Evolutionary conservation across 805 yeast genomes (phyloP), one percentile per base, ranked within the genome.

Genomic region (Nakazawaea sp.): DNA sequence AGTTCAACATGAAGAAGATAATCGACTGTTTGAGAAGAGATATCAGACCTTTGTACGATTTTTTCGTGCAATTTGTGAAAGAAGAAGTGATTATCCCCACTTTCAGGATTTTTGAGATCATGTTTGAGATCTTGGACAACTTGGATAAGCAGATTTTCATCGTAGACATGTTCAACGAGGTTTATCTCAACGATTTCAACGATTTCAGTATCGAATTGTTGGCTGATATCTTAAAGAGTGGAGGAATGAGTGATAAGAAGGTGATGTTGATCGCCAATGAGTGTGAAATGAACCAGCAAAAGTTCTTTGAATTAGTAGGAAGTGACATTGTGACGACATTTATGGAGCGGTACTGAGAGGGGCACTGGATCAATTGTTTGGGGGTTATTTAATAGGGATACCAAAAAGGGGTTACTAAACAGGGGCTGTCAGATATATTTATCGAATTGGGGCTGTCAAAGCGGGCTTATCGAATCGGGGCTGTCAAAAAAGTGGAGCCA

Each of bases 131-230:
- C 33, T 59, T 78, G 30, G 68, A 62, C 20, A 30, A 38, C 19
- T 24, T 32, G 26, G 53, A 70, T 47, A 57, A 61, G 3, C 58
- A 63, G 7, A 68, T 64, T n/a, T 72, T 68, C 23, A 61, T 78
- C 18, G 49, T 70, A n/a, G 64, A 53, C 19, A 66, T 72, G 38
- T 83, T 88, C 78, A 66, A 66, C 21, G 49, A 56, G 49, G 75
- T 70, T 30, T 71, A 83, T 27, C 61, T 87, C 36, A 63, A 64
- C 10, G 71, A 70, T 28, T 87, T 80, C 62, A 79, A 86, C 61
- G 88, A 86, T 53, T 78, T 89, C 41, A 88, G 95, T 0, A 59
- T 80, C 6, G 80, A 74, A 35, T 72, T 87, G 49, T 67, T 89
- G 30, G 73, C 72, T 31, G 78, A 78, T 11, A 70, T 87, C 29